Evolutionary conservation across 345 rosid species (phyloP), one percentile per base, ranked within the genome.

Genomic region (Sonneratia alba): DNA sequence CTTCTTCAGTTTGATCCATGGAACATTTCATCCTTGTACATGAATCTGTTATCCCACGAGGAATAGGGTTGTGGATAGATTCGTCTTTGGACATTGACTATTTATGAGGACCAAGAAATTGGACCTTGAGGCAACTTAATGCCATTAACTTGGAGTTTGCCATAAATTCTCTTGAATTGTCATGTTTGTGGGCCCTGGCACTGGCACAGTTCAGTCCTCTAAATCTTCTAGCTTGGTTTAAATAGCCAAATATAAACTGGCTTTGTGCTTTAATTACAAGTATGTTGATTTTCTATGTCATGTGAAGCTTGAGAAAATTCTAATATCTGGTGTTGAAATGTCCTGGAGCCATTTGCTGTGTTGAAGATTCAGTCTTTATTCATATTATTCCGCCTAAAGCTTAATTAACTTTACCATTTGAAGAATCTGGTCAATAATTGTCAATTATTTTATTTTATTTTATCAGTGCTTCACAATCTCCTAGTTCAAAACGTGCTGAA

Each of bases 401-500:
- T 6, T 68, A 43, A 11, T 68, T 3, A 45, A 24, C 2, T 40
- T 68, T 22, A n/a, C 36, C 15, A 27, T 48, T 22, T n/a, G 22
- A 16, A 42, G 19, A 40, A n/a, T 42, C 24, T 68, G 36, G 56
- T 45, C 36, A 43, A 42, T 71, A 61, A 45, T 32, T 59, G 6
- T 42, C 19, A 2, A 32, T 36, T 12, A 18, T n/a, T 84, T 86
- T 27, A 27, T 27, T 27, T 83, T 77, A 80, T 83, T 83, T 79
- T 82, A 85, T 87, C 86, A 81, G 85, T 74, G 37, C 85, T 74
- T 83, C 70, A 71, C 89, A 72, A 75, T 95, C 99, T 78, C 92
- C 99, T 71, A 81, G 86, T 81, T 75, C 96, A 79, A 95, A 90
- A 77, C 96, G 98, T 71, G 68, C 86, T 27, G 99, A 95, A 69